A percentile compares a stretch with the other conserved stretches of the same genome.
Conservation (phyloP, 495 filamentous ascomycete genomes). For the Stereocaulon alpinum region DNA sequence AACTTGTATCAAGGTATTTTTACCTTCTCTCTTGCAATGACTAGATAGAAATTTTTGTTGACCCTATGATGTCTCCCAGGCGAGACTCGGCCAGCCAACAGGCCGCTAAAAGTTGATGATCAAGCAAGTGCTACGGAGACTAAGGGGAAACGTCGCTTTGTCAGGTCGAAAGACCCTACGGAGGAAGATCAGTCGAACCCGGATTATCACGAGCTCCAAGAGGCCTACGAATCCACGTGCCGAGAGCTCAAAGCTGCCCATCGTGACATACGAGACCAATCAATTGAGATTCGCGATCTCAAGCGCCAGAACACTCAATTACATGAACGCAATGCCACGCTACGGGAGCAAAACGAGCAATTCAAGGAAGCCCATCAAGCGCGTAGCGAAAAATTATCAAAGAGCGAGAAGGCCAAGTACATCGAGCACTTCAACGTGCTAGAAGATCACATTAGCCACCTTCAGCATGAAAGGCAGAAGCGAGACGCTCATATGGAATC, state of each 20-base stretch:
- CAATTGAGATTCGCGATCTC: slow-evolving; percentile 19
- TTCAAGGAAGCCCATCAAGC: slow-evolving; percentile 3
- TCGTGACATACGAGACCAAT: slow-evolving; percentile 18
- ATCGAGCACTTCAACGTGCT: slow-evolving; percentile 19
- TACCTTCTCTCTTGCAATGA: no score
- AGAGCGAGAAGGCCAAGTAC: slow-evolving; percentile 15
- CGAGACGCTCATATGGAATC: slow-evolving; percentile 17
- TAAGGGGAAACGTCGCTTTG: no score
- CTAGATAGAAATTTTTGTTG: background rate
- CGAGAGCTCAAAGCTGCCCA: slow-evolving; percentile 4
- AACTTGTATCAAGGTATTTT: background rate
- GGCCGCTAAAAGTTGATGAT: no score
- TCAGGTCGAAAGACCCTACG: no score
- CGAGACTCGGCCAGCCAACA: background rate
- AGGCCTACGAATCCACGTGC: slow-evolving; percentile 6
- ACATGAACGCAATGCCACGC: slow-evolving; percentile 10
- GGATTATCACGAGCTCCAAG: slow-evolving; percentile 6
- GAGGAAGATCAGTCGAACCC: background rate
- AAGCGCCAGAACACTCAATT: slow-evolving; percentile 17
- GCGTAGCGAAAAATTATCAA: slow-evolving; percentile 10
- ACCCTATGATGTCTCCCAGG: background rate
- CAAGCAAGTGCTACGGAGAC: no score
- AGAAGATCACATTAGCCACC: slow-evolving; percentile 17
- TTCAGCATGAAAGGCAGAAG: slow-evolving; percentile 18
- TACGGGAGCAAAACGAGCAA: slow-evolving; percentile 9